Evolutionary conservation across 176 grass and related monocot species (phyloP).

Genomic region (Elaeis guineensis): DNA sequence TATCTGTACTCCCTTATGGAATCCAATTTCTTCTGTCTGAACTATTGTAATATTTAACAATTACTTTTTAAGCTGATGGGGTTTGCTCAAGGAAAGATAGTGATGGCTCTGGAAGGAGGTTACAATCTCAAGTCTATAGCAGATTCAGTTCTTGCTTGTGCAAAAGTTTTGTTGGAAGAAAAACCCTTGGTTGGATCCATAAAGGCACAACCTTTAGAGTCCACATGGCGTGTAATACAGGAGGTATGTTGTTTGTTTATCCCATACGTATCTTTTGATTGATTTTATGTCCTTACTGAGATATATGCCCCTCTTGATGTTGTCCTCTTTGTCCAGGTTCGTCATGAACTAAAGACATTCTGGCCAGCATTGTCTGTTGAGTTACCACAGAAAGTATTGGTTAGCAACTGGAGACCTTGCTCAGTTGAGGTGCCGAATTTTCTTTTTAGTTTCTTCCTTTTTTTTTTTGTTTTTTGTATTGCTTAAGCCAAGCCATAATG

Average conservation of each 20-base stretch:
- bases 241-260: slow-evolving; percentile 40
- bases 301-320: neutral
- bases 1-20: too few relatives aligned
- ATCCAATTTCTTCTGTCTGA: too few relatives aligned
- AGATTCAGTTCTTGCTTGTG: slow-evolving; percentile 83
- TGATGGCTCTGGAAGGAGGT: slow-evolving; percentile 92
- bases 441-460: slow-evolving; percentile 14
- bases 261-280: slow-evolving; percentile 18
- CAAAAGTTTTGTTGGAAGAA: slow-evolving; percentile 73
- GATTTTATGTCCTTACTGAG: slow-evolving; percentile 13
- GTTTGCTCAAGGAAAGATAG: slow-evolving; percentile 89
- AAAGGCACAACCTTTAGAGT: slow-evolving; percentile 50
- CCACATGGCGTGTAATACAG: slow-evolving; percentile 79
- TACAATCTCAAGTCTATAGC: slow-evolving; percentile 89
- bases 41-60: too few relatives aligned
- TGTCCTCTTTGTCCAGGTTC: slow-evolving; percentile 46
- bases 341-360: slow-evolving; percentile 72
- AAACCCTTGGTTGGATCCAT: slow-evolving; percentile 28
- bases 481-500: neutral
- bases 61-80: slow-evolving; percentile 47
- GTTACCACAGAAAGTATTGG: slow-evolving; percentile 44
- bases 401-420: slow-evolving; percentile 24
- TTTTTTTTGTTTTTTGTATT: slow-evolving; percentile 12
- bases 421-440: slow-evolving; percentile 32
- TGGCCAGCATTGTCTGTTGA: slow-evolving; percentile 64